phyloP scores from a whole-genome alignment of 2,329 filamentous ascomycete genomes.

The Colletotrichum echinochloae region DNA sequence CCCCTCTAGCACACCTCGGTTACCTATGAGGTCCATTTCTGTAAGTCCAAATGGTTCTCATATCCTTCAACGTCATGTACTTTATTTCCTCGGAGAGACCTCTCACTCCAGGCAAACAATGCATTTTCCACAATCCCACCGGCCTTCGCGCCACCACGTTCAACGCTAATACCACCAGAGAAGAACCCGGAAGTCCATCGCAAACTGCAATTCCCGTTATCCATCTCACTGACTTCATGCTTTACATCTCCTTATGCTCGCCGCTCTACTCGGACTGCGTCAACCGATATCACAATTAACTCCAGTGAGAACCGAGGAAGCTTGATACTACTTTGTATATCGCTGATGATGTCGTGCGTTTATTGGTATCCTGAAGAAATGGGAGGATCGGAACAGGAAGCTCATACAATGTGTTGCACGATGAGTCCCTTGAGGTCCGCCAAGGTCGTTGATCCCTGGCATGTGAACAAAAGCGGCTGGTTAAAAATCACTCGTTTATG shows the following conservation, averaged over 20 bases:
- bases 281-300: not conserved
- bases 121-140: not conserved
- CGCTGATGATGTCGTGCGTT: too few species aligned
- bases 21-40: not conserved
- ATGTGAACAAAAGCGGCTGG: too few species aligned
- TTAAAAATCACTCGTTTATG: conserved; percentile 12
- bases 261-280: too few species aligned
- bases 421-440: too few species aligned
- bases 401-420: not conserved
- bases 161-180: not conserved
- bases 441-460: too few species aligned
- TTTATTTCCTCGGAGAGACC: not conserved
- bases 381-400: not conserved
- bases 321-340: not conserved
- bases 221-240: too few species aligned
- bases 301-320: not conserved
- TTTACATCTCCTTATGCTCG: not conserved
- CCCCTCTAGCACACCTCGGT: not conserved
- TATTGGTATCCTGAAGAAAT: not conserved
- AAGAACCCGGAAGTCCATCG: not conserved
- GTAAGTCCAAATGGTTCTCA: not conserved
- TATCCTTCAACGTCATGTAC: not conserved
- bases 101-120: not conserved
- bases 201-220: not conserved
- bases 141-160: not conserved